These are phyloP conservation scores for Fusarium nodosum DNA, from an alignment of 2,329 filamentous ascomycete genomes.

Conservation along the genomic window DNA sequence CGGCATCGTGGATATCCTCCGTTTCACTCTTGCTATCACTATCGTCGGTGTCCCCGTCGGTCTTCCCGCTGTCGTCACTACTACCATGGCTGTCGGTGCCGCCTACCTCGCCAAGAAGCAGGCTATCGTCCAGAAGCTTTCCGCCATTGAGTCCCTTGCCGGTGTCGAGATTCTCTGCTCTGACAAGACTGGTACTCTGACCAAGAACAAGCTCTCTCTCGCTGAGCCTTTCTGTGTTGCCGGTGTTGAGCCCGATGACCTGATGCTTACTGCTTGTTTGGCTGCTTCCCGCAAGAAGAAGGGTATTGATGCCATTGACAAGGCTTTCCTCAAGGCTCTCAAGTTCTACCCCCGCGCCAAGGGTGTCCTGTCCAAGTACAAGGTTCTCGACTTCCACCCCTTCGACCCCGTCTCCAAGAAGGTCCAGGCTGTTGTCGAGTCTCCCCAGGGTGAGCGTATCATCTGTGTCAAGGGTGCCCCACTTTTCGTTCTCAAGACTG, in stretches of 20 bases:
- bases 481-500: constrained; percentile 87
- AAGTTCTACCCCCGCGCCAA: constrained; percentile 87
- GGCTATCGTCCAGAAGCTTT: constrained; percentile 93
- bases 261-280: constrained; percentile 92
- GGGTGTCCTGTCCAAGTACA: constrained; percentile 83
- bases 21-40: constrained; percentile 89
- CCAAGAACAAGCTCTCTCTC: constrained; percentile 93
- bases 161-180: constrained; percentile 95
- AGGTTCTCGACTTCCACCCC: constrained; percentile 85
- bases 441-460: constrained; percentile 85
- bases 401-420: constrained; percentile 97
- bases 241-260: constrained; percentile 86
- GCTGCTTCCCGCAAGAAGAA: constrained; percentile 95
- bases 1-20: constrained; percentile 80
- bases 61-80: constrained; percentile 93
- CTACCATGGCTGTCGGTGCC: constrained; percentile 94
- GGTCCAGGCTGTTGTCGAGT: constrained; percentile 86
- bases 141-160: constrained; percentile 90
- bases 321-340: constrained; percentile 90
- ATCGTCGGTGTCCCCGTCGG: constrained; percentile 94
- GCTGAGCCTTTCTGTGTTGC: constrained; percentile 86
- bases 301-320: constrained; percentile 95
- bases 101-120: constrained; percentile 93
- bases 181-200: constrained; percentile 93
- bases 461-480: constrained; percentile 93